Evolutionary conservation across 345 rosid genomes (phyloP).

Genomic region (Citropsis articulata): DNA sequence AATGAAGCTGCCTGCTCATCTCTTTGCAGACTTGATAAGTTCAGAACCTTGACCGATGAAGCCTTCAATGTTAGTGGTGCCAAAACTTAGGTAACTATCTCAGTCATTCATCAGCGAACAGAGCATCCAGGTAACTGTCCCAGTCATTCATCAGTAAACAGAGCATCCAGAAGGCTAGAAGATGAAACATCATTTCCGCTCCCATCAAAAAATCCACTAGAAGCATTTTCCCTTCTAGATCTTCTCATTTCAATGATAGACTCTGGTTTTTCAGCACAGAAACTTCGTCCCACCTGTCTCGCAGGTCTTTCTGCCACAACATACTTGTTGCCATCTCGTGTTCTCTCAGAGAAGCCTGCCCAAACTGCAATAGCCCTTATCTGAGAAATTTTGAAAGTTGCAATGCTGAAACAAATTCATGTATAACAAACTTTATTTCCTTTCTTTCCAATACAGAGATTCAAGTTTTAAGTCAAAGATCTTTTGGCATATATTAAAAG

Average conservation of each 20-base stretch:
- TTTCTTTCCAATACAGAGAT: not conserved
- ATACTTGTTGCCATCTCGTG: slow-evolving; percentile 80
- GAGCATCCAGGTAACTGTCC: slow-evolving; percentile 30
- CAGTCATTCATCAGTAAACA: slow-evolving; percentile 49
- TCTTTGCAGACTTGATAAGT: slow-evolving; percentile 3
- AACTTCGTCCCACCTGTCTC: slow-evolving; percentile 53
- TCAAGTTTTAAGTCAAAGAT: not conserved
- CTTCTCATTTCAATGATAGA: slow-evolving; percentile 63
- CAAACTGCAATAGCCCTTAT: slow-evolving; percentile 52
- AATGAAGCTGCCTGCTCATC: slow-evolving; percentile 8
- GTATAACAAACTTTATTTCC: not conserved
- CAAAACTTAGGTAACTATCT: not conserved
- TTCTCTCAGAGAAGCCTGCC: slow-evolving; percentile 91
- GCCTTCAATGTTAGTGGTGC: not conserved
- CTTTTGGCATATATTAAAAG: not conserved
- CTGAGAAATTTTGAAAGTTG: slow-evolving; percentile 8
- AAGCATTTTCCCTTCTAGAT: slow-evolving; percentile 53
- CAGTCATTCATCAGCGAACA: slow-evolving; percentile 46
- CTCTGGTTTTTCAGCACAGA: slow-evolving; percentile 63
- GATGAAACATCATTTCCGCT: slow-evolving; percentile 39
- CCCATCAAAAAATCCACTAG: slow-evolving; percentile 65
- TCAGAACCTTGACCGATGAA: not conserved
- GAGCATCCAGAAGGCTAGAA: slow-evolving; percentile 50
- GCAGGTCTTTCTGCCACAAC: slow-evolving; percentile 69
- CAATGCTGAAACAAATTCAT: not conserved